Evolutionary conservation across 768 basidiomycete genomes (phyloP), one percentile per base, ranked within the genome.

Genomic region (Punctularia strigosozonata): DNA sequence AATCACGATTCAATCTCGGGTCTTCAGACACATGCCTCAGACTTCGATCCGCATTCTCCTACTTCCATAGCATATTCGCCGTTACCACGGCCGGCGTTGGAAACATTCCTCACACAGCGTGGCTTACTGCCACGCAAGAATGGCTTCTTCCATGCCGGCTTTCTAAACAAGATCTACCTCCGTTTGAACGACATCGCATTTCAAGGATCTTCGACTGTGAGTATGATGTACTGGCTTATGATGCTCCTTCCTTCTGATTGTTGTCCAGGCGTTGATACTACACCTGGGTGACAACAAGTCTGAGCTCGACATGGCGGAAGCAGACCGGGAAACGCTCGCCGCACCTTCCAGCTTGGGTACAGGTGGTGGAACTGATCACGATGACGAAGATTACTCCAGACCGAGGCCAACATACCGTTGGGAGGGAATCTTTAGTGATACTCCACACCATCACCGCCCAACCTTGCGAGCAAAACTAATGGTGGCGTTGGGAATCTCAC

Each of bases 41-140:
- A 80, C 49, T 88, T 87, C 51, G 72, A 79, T 50, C 83, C 85
- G 0, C 69, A 78, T 44, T 87, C 77, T 49, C 66, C 71, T 7
- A 68, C 71, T 0, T 82, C 79, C 4, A 77, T 88, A 44, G 83
- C 83, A 3, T 83, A 81, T 52, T 69, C 63, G 0, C 83, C 82
- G 3, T 58, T 85, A 7, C 69, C 80, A 13, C 68, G 85, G 2
- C 53, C 77, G 0, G 71, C 65, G 2, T 54, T 88, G 31, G 80
- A 84, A 53, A 54, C 56, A 2, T 86, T 84, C 50, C 66, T 86
- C 10, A 55, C 54, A 1, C 76, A 80, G 49, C 62, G 78, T 25
- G 78, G 76, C 2, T 57, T 84, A 12, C 55, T 75, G 30, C 62
- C 58, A 21, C 52, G 63, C 2, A 59, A 54, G 28, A 59, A 63